Conservation (phyloP, 2,329 filamentous ascomycete species). For the Verticillium alfalfae region DNA sequence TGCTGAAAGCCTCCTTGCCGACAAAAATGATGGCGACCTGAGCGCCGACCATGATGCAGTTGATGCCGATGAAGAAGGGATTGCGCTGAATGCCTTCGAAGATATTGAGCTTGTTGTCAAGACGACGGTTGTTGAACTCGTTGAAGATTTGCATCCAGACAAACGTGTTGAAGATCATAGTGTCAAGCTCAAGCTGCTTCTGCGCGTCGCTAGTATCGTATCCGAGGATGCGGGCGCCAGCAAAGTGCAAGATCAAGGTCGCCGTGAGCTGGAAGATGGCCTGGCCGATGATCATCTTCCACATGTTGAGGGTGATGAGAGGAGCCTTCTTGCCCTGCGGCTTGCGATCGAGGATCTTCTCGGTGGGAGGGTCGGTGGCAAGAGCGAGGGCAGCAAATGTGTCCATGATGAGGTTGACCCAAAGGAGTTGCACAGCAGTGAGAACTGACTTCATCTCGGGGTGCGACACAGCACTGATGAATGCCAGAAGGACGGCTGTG, state of each 20-base stretch:
- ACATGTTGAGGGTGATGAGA: conserved; percentile 66
- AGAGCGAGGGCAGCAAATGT: conserved; percentile 62
- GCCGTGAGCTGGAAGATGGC: conserved; percentile 55
- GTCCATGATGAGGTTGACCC: conserved; percentile 68
- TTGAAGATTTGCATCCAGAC: conserved; percentile 73
- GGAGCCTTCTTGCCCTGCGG: conserved; percentile 60
- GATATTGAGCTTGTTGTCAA: conserved; percentile 59
- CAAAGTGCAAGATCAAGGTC: conserved; percentile 56
- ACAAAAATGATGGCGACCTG: conserved; percentile 55
- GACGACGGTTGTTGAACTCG: conserved; percentile 58
- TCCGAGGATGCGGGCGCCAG: conserved; percentile 47
- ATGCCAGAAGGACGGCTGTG: conserved; percentile 60
- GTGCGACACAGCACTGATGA: conserved; percentile 56
- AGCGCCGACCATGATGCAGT: conserved; percentile 49
- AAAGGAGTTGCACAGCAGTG: conserved; percentile 61
- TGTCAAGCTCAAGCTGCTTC: conserved; percentile 42
- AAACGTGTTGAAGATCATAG: conserved; percentile 64
- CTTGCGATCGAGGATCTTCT: conserved; percentile 48
- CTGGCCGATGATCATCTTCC: conserved; percentile 62
- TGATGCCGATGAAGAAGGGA: conserved; percentile 53
- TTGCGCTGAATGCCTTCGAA: conserved; percentile 53
- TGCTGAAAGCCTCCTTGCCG: conserved; percentile 48
- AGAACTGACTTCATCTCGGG: conserved; percentile 52
- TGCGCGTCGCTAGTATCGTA: conserved; percentile 35
- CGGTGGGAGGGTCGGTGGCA: conserved; percentile 57